Evolutionary conservation across 31 red algal genomes (phyloP), one percentile per base, ranked within the genome.

Genomic region (Bonnemaisonia californica): DNA sequence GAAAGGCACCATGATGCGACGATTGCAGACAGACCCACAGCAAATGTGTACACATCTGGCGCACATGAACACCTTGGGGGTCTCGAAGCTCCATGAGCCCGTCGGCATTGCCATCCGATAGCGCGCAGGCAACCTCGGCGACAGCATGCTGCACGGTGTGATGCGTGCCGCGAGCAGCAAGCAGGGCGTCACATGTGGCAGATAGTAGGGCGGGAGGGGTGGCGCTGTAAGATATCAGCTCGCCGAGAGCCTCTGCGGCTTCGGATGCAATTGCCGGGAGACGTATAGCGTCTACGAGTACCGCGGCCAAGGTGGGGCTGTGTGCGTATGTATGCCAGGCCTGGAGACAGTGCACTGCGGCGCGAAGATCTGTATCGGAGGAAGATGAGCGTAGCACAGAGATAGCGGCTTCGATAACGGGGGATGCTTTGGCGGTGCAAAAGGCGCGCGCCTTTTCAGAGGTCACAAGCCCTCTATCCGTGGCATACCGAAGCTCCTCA

Each of bases 51-150:
- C 33, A 60, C n/a, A 22, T 81, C 2, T 64, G 62, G 4, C 67
- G 48, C 35, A 81, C 45, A 45, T 51, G 40, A 28, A 38, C 3
- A 24, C 78, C 69, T 33, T 69, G 51, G 29, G 47, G 42, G 2
- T 60, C 58, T 47, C 56, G 54, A 28, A 69, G 78, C 62, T 81
- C 78, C 62, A 81, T 67, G 4, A 81, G 47, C 27, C 69, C 78
- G 24, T 81, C 78, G 23, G 78, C 78, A 69, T 81, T 81, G 29
- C 78, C 9, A 19, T 81, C 78, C 7, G 78, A 81, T 38, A 81
- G 35, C 8, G 78, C 48, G 47, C 78, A 69, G 5, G 58, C 78
- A 24, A 81, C 78, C 58, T 81, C 78, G 36, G 78, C 60, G 47
- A 81, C 69, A 2, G 78, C 62, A 42, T 81, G 78, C 29, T 81